Base-by-base conservation (phyloP, 129 eudicot species). In the Artemisia argyi region DNA sequence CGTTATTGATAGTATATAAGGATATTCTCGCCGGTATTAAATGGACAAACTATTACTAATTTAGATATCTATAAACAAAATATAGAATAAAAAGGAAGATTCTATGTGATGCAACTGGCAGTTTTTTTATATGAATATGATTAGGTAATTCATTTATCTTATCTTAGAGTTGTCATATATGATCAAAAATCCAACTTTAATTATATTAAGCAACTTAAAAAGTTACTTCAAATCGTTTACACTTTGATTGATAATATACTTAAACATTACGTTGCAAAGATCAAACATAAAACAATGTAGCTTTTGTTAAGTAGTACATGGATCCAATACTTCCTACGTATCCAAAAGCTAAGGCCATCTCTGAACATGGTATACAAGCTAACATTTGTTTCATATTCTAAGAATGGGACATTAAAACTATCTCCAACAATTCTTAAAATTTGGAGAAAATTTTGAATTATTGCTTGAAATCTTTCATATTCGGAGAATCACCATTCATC, bases 1-100 rank as follows among this genome's bases (percentile, higher is more conserved):
- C 13, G 53, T 67, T 20, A 20, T 68, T 15, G 49, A 24, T 6
- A 20, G 61, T 51, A 50, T 68, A 15, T 68, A 15, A 49, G n/a
- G 61, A 68, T 51, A 68, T 68, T 68, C 47, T 32, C 61, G 48
- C 73, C 48, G 28, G 61, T 24, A 22, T 50, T 67, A 26, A 6
- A 39, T 48, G 14, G 20, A 26, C 15, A 51, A 52, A 15, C 48
- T 1, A 16, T 68, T 68, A 24, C 20, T 7, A 20, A 5, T 17
- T 66, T 22, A 18, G 18, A 13, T 3, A 46, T 6, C 15, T 59
- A 26, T 19, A 66, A 11, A 26, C 5, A 24, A 50, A 22, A 16
- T 16, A 1, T 15, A 67, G 15, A 24, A 51, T 50, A 51, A 68
- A 22, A 15, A 51, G 26, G 22, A 51, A 51, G 61, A 68, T 68